A percentile compares a stretch with the other conserved stretches of the same genome.
Evolutionary conservation across 1,284 basidiomycete species (phyloP).

Genomic region (Cryptococcus sp.): DNA sequence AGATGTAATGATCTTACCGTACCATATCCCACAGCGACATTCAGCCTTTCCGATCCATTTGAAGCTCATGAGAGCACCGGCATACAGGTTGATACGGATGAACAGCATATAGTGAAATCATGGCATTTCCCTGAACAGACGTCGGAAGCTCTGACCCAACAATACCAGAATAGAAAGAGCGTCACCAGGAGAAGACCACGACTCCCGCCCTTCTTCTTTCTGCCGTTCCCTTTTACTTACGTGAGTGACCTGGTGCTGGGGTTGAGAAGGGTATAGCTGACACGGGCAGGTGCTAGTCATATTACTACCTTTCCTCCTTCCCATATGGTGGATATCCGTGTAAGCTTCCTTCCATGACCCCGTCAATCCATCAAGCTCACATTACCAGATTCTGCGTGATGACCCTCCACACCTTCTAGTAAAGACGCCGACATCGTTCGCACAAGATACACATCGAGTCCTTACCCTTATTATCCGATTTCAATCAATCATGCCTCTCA

Average conservation of each 20-base stretch:
- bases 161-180: slow-evolving; percentile 1
- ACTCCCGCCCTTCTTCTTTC: slow-evolving; percentile 32
- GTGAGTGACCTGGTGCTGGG: slow-evolving; percentile 14
- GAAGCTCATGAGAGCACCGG: slow-evolving; percentile 56
- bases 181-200: slow-evolving; percentile 9
- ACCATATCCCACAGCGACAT: slow-evolving; percentile 72
- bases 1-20: slow-evolving; percentile 69
- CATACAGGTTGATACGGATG: slow-evolving; percentile 55
- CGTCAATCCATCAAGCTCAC: background rate
- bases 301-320: slow-evolving; percentile 29
- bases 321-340: slow-evolving; percentile 25
- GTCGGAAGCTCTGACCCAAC: slow-evolving; percentile 18
- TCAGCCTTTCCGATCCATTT: slow-evolving; percentile 68
- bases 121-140: slow-evolving; percentile 8
- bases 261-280: slow-evolving; percentile 1
- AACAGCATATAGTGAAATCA: slow-evolving; percentile 16
- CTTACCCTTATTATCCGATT: no score
- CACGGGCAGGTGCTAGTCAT: slow-evolving; percentile 19
- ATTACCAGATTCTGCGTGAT: slow-evolving; percentile 9
- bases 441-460: background rate
- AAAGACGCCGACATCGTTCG: slow-evolving; percentile 9
- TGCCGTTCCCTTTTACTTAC: slow-evolving; percentile 29
- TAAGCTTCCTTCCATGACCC: slow-evolving; percentile 9
- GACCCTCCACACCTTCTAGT: slow-evolving; percentile 28
- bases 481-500: no score